Percentiles rank a stretch among this genome's conserved stretches.
Conservation (phyloP, 495 filamentous ascomycete species). For the Elasticomyces elasticus region DNA sequence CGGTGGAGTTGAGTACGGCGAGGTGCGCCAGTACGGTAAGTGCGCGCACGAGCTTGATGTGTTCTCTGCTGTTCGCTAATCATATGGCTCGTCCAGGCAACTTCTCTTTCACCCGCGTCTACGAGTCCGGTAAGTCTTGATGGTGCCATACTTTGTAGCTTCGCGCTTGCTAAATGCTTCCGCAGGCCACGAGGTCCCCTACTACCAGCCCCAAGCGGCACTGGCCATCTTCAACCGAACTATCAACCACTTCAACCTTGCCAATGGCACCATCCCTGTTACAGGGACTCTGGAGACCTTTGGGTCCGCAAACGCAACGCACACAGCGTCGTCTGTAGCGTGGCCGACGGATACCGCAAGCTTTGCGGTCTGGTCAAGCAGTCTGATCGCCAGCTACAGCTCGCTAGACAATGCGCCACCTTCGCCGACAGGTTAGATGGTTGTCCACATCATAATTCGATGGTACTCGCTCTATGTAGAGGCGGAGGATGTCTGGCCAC, state of each 20-base stretch:
- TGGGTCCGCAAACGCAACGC: conserved; percentile 43
- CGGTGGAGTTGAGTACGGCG: conserved; percentile 33
- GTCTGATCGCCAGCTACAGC: conserved; percentile 1
- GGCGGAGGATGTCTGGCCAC: no score
- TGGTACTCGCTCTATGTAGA: no score
- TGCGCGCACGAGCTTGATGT: background rate
- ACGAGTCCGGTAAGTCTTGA: conserved; percentile 31
- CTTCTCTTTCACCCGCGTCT: conserved; percentile 35
- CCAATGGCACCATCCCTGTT: conserved; percentile 29
- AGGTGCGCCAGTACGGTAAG: conserved; percentile 28
- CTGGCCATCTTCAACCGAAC: conserved; percentile 32
- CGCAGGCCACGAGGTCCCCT: conserved; percentile 27
- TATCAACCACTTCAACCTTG: conserved; percentile 23
- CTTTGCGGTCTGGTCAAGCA: background rate
- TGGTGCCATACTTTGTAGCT: background rate
- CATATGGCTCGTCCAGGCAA: conserved; percentile 26
- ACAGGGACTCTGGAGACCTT: conserved; percentile 36
- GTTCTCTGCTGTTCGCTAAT: no score
- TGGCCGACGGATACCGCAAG: conserved; percentile 16
- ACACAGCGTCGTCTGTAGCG: conserved; percentile 47
- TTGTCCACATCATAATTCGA: no score
- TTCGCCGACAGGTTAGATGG: conserved; percentile 1
- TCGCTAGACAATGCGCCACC: background rate
- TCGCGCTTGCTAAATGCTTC: background rate
- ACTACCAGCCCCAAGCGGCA: conserved; percentile 35